Conservation (phyloP, 805 yeast species). For the Candida piceae region DNA sequence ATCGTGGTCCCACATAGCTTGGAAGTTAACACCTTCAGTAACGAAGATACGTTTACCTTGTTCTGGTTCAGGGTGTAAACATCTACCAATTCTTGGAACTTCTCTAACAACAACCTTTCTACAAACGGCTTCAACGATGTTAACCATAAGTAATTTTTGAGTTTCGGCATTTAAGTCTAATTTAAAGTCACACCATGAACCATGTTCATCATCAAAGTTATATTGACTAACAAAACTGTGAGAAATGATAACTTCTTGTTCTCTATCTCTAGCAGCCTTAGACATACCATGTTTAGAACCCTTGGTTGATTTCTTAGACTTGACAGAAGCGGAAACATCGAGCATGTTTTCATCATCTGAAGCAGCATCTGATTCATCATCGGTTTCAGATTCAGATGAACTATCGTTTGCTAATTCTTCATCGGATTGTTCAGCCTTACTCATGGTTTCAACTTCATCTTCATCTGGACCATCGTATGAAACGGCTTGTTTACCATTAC, state of each 20-base stretch:
- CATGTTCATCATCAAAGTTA: constrained; percentile 83
- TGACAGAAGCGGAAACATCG: constrained; percentile 9
- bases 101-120: constrained; percentile 89
- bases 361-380: constrained; percentile 31
- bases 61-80: constrained; percentile 74
- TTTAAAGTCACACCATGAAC: constrained; percentile 91
- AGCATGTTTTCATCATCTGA: constrained; percentile 36
- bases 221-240: constrained; percentile 73
- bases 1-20: constrained; percentile 97
- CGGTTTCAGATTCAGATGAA: constrained; percentile 34
- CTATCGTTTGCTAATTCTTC: constrained; percentile 50
- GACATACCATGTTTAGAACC: constrained; percentile 35
- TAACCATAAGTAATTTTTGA: constrained; percentile 94
- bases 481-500: constrained; percentile 75
- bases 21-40: constrained; percentile 97
- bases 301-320: constrained; percentile 6
- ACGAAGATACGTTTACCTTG: constrained; percentile 72
- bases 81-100: constrained; percentile 85
- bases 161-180: constrained; percentile 79
- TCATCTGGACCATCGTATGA: constrained; percentile 95
- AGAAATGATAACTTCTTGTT: constrained; percentile 69
- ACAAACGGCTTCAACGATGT: constrained; percentile 89
- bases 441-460: constrained; percentile 88
- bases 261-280: constrained; percentile 74
- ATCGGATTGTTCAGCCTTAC: constrained; percentile 71